Conservation (phyloP, 2,329 filamentous ascomycete genomes). For the Trichoderma semiorbis region DNA sequence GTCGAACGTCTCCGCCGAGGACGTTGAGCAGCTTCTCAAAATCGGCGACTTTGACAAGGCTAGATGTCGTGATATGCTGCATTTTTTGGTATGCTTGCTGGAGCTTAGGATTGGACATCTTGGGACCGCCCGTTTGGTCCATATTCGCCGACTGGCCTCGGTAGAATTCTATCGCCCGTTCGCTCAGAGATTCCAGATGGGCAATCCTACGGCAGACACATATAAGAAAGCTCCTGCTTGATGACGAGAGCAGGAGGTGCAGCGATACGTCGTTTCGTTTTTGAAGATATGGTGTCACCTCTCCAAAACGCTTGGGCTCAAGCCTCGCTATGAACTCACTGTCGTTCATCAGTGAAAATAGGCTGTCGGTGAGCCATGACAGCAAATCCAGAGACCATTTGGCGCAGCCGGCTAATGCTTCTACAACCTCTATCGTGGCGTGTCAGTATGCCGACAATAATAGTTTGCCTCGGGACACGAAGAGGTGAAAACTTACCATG, state of each 20-base stretch:
- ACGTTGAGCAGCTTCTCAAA: constrained; percentile 59
- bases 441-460: background rate
- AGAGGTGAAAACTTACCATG: constrained; percentile 34
- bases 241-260: constrained; percentile 67
- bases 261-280: constrained; percentile 55
- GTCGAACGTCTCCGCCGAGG: constrained; percentile 48
- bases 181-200: constrained; percentile 51
- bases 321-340: constrained; percentile 49
- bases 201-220: constrained; percentile 63
- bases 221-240: constrained; percentile 68
- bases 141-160: constrained; percentile 42
- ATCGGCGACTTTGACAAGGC: constrained; percentile 56
- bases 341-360: constrained; percentile 55
- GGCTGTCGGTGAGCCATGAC: constrained; percentile 57
- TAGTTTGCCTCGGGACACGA: background rate
- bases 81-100: constrained; percentile 55
- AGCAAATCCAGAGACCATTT: constrained; percentile 75
- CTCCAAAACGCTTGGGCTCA: constrained; percentile 43
- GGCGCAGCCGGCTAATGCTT: constrained; percentile 68
- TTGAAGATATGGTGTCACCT: constrained; percentile 51
- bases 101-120: constrained; percentile 49
- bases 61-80: constrained; percentile 47
- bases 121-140: constrained; percentile 37
- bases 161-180: constrained; percentile 49
- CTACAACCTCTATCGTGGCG: constrained; percentile 59